Conservation (phyloP, 495 filamentous ascomycete genomes). For the Cetradonia linearis region DNA sequence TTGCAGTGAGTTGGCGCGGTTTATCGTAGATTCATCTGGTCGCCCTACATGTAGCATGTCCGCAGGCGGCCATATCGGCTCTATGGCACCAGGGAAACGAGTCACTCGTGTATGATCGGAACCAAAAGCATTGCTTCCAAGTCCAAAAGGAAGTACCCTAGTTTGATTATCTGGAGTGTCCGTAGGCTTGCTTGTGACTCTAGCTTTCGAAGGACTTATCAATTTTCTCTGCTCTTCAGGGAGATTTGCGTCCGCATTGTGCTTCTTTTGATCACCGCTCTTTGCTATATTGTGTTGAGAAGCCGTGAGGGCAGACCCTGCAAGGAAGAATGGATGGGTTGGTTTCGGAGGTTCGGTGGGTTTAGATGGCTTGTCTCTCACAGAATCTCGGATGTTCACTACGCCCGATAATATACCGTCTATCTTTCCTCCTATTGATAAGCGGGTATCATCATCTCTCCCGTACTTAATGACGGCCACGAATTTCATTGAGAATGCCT, state of each 20-base stretch:
- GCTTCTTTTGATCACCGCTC: background rate
- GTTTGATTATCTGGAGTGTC: slow-evolving; percentile 9
- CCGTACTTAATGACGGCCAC: slow-evolving; percentile 42
- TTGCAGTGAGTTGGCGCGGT: background rate
- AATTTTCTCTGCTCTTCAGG: background rate
- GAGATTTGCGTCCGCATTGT: background rate
- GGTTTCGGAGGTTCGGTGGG: slow-evolving; percentile 41
- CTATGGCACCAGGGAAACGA: slow-evolving; percentile 49
- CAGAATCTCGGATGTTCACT: slow-evolving; percentile 14
- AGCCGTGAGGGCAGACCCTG: slow-evolving; percentile 11
- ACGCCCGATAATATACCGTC: slow-evolving; percentile 39
- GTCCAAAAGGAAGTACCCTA: background rate
- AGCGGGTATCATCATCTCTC: slow-evolving; percentile 19
- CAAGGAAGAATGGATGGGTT: slow-evolving; percentile 75
- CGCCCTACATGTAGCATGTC: slow-evolving; percentile 50
- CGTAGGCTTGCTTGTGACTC: slow-evolving; percentile 21
- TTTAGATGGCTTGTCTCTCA: slow-evolving; percentile 18
- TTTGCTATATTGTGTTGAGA: background rate
- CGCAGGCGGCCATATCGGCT: slow-evolving; percentile 61
- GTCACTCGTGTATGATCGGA: slow-evolving; percentile 14
- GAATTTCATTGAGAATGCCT: slow-evolving; percentile 21
- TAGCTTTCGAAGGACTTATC: slow-evolving; percentile 17
- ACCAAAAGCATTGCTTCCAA: slow-evolving; percentile 10
- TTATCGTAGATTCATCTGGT: background rate
- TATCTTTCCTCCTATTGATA: slow-evolving; percentile 38